Evolutionary conservation across 306 rosid species (phyloP), one percentile per base, ranked within the genome.

Genomic region (Sechiopsis laciniata): DNA sequence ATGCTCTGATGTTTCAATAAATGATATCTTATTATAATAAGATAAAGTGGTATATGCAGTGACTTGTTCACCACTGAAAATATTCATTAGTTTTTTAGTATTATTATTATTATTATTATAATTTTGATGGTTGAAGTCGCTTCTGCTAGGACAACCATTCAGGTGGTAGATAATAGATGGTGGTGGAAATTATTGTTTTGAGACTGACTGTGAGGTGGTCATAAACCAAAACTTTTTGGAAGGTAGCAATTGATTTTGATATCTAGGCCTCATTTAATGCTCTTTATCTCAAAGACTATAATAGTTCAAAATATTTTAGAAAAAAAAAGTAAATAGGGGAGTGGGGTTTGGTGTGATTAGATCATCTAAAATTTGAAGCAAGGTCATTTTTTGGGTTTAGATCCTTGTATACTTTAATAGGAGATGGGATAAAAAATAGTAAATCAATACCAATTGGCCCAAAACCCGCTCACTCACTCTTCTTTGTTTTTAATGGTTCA

Each of bases 221-320:
- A 46, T 69, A 50, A 69, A 50, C 58, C 42, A 69, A 69, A 48
- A 12, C 42, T 69, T 69, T 69, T 69, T 50, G 73, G 73, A 46
- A 20, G 56, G 50, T 68, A 20, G 56, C 56, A 48, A 46, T 68
- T 68, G 17, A 48, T 68, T 67, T 69, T 69, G 45, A 69, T 51
- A 50, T 50, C 45, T 50, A 48, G 14, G 73, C 73, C 73, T 37
- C 73, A 68, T 48, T 68, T 68, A 68, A 68, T 68, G 73, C 56
- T 68, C 55, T 68, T 68, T 68, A 68, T 48, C 73, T 68, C 16
- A 20, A 48, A 12, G 57, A 46, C 16, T 13, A 68, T 19, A 46
- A 68, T 21, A 68, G 73, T 68, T 48, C 55, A 68, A 13, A 68
- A 68, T 55, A 21, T 68, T 68, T 68, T 45, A 37, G 55, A 14